Base-by-base conservation (phyloP, 2,329 filamentous ascomycete species). In the Cercospora sojina region DNA sequence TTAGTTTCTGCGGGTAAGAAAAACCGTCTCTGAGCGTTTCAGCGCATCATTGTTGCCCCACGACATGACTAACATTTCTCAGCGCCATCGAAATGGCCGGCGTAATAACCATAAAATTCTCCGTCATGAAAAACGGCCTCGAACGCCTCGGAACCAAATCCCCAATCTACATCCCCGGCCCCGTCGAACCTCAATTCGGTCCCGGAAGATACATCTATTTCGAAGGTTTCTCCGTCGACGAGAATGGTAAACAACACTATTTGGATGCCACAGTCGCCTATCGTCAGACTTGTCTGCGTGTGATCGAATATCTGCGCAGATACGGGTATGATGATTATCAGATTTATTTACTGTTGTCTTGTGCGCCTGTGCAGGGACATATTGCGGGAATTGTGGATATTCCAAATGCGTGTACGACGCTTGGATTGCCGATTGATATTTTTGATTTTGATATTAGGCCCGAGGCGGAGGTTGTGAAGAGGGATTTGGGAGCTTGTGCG, bases 361-460 rank as follows among this genome's bases (percentile, higher is more conserved):
- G 91, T 76, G 93, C 93, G 0, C 93, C 93, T 0, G 86, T 97
- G 5, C 91, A 96, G 77, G 93, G 93, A 0, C 91, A 96, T 75
- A 86, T 97, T 60, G 93, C 92, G 1, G 93, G 93, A 0, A 90
- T 97, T 58, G 69, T 73, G 43, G 69, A 72, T 63, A 91, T 96
- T 58, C 93, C 93, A 0, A 96, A 97, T 76, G 91, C 91, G 0
- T 97, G 93, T 76, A 96, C 93, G 3, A 97, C 93, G 0, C 82
- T 97, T 66, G 93, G 92, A 0, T 77, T 97, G 62, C 93, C 93
- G 0, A 92, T 96, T 84, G 93, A 97, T 79, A 96, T 97, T 62
- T 97, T 97, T 74, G 91, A 95, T 75, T 96, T 97, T 79, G 93
- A 97, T 76, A 94, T 97, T 71, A 86, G 88, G 56, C 91, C 92